Evolutionary conservation across 1,284 basidiomycete genomes (phyloP), one percentile per base, ranked within the genome.

Genomic region (Sutorius eximius): DNA sequence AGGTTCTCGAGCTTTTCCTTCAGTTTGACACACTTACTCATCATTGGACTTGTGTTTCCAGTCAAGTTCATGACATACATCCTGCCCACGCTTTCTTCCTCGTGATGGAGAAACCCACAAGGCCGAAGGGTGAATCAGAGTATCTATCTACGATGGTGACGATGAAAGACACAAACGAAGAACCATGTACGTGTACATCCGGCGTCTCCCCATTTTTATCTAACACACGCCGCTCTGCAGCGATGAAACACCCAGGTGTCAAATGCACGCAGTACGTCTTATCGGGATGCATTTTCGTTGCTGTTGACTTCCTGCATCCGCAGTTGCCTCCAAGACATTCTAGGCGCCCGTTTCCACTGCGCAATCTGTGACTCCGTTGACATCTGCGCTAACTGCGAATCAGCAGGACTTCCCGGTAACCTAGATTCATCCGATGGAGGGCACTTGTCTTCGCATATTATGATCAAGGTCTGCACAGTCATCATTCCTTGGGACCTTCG

Each of bases 291-390:
- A 47, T 40, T 30, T 33, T 53, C 46, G 3, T 42, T 8, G 22
- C 24, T 36, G 32, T 49, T 45, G 20, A 59, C 38, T 32, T 30
- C 15, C 33, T 8, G 11, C 50, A 38, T 6, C n/a, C 55, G 11
- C 65, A 95, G 93, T 66, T 96, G 93, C 68, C 75, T 91, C 59
- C 85, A 87, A 63, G 91, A 93, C 59, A 95, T 96, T 57, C 82
- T 95, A 24, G 93, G 93, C 16, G 91, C 92, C 16, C 82, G 91
- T 8, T 95, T 93, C 72, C 93, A 93, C 65, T 96, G 93, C 62
- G 90, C 90, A 9, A 85, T 91, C n/a, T 96, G 93, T 65, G 78
- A 83, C 50, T 79, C 81, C 12, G 80, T 92, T 30, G 89, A 92
- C 62, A 91, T 95, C 18, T 96, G 93, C 65, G 83, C 87, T 18